Percentiles rank a stretch among this genome's conserved stretches.
phyloP scores from a whole-genome alignment of 345 rosid genomes.

The Carallia brachiata region DNA sequence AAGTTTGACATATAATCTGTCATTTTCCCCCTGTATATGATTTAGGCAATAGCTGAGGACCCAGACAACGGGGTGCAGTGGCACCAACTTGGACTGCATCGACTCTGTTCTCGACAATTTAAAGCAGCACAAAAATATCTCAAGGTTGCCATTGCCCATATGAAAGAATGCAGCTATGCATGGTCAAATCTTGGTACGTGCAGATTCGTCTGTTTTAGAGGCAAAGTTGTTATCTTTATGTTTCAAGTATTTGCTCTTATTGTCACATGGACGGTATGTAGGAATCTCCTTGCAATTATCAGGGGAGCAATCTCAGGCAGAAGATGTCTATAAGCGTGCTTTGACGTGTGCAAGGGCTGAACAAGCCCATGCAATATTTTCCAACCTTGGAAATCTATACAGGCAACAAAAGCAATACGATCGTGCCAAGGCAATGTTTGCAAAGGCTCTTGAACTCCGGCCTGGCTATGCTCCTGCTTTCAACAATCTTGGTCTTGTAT shows the following conservation, averaged over 20 bases:
- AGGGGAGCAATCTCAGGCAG: constrained; percentile 60
- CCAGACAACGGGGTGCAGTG: constrained; percentile 84
- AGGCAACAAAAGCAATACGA: constrained; percentile 74
- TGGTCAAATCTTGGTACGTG: constrained; percentile 88
- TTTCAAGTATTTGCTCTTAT: neutral
- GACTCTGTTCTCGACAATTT: constrained; percentile 72
- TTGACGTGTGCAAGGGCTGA: constrained; percentile 56
- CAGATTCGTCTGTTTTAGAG: constrained; percentile 4
- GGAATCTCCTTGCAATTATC: constrained; percentile 85
- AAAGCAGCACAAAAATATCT: constrained; percentile 81
- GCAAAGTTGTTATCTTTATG: neutral
- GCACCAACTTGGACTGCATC: constrained; percentile 96
- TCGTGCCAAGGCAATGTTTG: constrained; percentile 83
- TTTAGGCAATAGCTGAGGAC: constrained; percentile 72
- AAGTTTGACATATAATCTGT: neutral
- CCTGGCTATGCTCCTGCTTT: constrained; percentile 96
- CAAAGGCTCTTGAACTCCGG: constrained; percentile 74
- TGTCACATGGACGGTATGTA: constrained; percentile 17
- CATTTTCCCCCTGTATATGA: constrained; percentile 4
- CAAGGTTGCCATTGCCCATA: constrained; percentile 68
- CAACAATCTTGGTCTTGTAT: constrained; percentile 91
- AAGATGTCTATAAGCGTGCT: constrained; percentile 61
- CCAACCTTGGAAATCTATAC: constrained; percentile 91
- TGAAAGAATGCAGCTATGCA: constrained; percentile 59
- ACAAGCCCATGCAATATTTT: constrained; percentile 66